Evolutionary conservation across 2,329 filamentous ascomycete genomes (phyloP).

Genomic region (Colletotrichum phormii): DNA sequence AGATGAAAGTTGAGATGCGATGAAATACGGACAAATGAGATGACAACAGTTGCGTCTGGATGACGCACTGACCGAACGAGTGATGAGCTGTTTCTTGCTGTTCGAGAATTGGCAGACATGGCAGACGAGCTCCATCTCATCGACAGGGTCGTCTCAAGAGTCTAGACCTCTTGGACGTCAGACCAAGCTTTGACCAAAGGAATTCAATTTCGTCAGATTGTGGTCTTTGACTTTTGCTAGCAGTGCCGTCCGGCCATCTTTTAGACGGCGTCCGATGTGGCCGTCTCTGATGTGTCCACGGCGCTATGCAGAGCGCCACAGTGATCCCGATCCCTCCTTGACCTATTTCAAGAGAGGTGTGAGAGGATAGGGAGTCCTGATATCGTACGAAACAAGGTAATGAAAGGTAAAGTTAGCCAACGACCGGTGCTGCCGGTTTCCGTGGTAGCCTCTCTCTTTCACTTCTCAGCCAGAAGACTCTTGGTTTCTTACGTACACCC

Average conservation of each 20-base stretch:
- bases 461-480: background rate
- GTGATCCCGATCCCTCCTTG: background rate
- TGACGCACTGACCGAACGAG: slow-evolving; percentile 2
- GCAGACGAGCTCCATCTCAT: background rate
- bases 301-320: slow-evolving; percentile 19
- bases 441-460: background rate
- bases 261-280: slow-evolving; percentile 16
- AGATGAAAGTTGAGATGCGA: background rate
- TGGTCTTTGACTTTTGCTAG: background rate
- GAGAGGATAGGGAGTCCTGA: too few relatives aligned
- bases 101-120: background rate
- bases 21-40: background rate
- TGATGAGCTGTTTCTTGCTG: background rate
- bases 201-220: background rate
- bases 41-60: background rate
- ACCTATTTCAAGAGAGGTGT: background rate
- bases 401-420: background rate
- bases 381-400: background rate
- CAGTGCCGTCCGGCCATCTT: slow-evolving; percentile 15
- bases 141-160: background rate
- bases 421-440: background rate
- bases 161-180: background rate
- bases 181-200: slow-evolving; percentile 22
- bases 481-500: background rate
- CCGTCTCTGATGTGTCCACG: slow-evolving; percentile 29